Evolutionary conservation across 1,284 basidiomycete genomes (phyloP).

Genomic region (Cerrena zonata): DNA sequence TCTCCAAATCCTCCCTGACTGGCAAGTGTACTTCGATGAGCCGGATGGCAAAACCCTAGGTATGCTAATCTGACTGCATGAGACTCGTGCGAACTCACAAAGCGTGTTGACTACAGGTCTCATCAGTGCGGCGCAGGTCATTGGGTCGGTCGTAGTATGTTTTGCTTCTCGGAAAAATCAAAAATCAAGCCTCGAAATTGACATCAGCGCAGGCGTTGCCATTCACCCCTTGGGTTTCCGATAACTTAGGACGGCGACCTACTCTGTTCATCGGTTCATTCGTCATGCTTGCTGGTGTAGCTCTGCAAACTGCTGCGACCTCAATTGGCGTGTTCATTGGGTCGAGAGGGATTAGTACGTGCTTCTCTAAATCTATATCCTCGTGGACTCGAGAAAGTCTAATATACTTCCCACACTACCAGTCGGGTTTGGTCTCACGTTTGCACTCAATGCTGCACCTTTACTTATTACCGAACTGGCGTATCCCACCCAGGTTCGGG

Average conservation of each 20-base stretch:
- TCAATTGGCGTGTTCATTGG: constrained; percentile 52
- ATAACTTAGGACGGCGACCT: constrained; percentile 49
- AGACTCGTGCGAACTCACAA: too few relatives aligned
- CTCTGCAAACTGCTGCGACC: constrained; percentile 45
- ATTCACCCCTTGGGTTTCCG: constrained; percentile 54
- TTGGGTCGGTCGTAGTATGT: constrained; percentile 51
- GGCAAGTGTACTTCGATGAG: constrained; percentile 48
- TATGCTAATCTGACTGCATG: too few relatives aligned
- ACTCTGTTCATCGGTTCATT: constrained; percentile 54
- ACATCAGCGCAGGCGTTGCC: constrained; percentile 42
- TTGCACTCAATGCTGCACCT: constrained; percentile 57
- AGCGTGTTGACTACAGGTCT: constrained; percentile 49
- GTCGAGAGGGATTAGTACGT: constrained; percentile 50
- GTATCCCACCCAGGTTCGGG: constrained; percentile 60
- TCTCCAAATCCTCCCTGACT: constrained; percentile 58
- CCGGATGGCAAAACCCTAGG: constrained; percentile 51
- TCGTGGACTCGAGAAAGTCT: constrained; percentile 5
- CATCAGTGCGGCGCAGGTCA: constrained; percentile 57
- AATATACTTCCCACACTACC: constrained; percentile 2
- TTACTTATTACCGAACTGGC: constrained; percentile 65
- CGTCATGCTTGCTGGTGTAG: constrained; percentile 57
- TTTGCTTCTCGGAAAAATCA: too few relatives aligned
- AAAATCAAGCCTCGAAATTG: background rate
- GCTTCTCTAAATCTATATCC: background rate
- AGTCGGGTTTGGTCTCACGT: constrained; percentile 64